Percentiles rank a stretch among this genome's conserved stretches.
phyloP scores from a whole-genome alignment of 441 rosid species.

The Syzygium malaccense region DNA sequence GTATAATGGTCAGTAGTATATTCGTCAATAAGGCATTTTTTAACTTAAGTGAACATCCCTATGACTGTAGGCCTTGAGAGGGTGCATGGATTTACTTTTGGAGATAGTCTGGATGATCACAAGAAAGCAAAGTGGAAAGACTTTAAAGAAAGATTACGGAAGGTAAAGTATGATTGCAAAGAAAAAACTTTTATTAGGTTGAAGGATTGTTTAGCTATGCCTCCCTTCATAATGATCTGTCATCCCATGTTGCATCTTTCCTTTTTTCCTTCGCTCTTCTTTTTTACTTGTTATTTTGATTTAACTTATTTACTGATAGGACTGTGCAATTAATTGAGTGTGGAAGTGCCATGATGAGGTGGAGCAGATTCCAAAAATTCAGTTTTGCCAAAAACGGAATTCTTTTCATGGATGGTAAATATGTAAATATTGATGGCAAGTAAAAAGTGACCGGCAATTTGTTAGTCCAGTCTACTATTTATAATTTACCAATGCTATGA shows the following conservation, averaged over 20 bases:
- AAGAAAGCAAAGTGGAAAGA: slow-evolving; percentile 71
- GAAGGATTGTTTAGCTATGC: background rate
- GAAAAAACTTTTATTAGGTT: background rate
- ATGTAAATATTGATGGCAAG: background rate
- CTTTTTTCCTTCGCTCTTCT: background rate
- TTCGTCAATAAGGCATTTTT: background rate
- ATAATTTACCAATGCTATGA: background rate
- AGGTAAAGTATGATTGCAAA: slow-evolving; percentile 34
- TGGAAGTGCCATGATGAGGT: background rate
- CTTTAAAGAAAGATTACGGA: slow-evolving; percentile 50
- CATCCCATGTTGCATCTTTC: background rate
- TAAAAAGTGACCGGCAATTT: background rate
- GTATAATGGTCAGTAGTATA: background rate
- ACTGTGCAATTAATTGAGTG: background rate
- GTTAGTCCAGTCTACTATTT: background rate
- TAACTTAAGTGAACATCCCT: background rate
- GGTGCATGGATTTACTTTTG: slow-evolving; percentile 94
- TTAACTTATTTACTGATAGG: background rate
- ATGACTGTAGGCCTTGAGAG: slow-evolving; percentile 71
- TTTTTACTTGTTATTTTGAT: background rate
- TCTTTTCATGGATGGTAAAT: background rate
- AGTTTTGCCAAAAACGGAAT: background rate
- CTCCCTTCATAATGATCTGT: background rate
- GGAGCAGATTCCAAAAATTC: background rate
- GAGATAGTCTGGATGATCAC: slow-evolving; percentile 75